Evolutionary conservation across 371 early-diverging fungal species (phyloP).

Genomic region (Lichtheimia hyalospora): DNA sequence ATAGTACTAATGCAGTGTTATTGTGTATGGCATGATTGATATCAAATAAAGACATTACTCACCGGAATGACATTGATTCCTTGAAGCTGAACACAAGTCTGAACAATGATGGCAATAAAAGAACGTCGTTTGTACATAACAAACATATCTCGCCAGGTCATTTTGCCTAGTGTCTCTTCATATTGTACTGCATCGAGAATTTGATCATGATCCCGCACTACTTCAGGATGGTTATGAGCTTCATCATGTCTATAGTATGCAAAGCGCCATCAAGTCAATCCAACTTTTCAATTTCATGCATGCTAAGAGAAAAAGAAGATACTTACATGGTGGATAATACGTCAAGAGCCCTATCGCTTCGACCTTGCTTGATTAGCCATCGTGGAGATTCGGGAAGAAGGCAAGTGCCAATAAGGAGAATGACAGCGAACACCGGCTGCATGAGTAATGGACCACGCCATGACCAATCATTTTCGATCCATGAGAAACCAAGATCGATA

Average conservation of each 20-base stretch:
- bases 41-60: too few species aligned
- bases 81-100: conserved; percentile 59
- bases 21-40: too few species aligned
- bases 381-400: conserved; percentile 57
- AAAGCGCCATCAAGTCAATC: too few species aligned
- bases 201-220: conserved; percentile 68
- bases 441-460: conserved; percentile 47
- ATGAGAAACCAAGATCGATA: conserved; percentile 37
- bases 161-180: conserved; percentile 67
- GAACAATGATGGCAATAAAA: conserved; percentile 67
- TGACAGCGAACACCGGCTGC: conserved; percentile 43
- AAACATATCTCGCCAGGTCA: conserved; percentile 74
- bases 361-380: conserved; percentile 41
- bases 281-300: too few species aligned
- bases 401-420: conserved; percentile 41
- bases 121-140: conserved; percentile 50
- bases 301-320: too few species aligned
- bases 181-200: conserved; percentile 65
- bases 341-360: conserved; percentile 53
- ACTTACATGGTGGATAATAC: conserved; percentile 66
- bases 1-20: conserved; percentile 40
- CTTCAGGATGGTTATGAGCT: conserved; percentile 47
- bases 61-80: conserved; percentile 73
- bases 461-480: conserved; percentile 27
- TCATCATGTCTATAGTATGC: conserved; percentile 28